Percentiles rank a stretch among this genome's conserved stretches.
phyloP scores from a whole-genome alignment of 495 filamentous ascomycete genomes.

The Cryomyces antarcticus region DNA sequence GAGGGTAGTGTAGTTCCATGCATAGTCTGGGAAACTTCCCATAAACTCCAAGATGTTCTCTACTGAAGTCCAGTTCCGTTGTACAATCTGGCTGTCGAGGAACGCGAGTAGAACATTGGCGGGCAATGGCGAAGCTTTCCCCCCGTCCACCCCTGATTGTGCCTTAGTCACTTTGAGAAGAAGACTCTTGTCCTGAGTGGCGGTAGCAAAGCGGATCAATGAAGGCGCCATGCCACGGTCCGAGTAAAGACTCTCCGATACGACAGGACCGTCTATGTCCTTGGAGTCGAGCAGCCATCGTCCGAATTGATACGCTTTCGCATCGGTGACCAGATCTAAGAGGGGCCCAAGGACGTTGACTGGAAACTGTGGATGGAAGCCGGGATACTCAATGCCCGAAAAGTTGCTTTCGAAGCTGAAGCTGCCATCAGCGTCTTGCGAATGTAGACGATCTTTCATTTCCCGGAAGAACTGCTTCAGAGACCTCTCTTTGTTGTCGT shows the following conservation, averaged over 20 bases:
- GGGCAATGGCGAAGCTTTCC: slow-evolving; percentile 1
- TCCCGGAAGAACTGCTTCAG: slow-evolving; percentile 10
- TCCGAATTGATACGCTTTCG: slow-evolving; percentile 28
- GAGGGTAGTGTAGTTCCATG: slow-evolving; percentile 7
- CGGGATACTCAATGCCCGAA: slow-evolving; percentile 10
- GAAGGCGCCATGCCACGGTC: slow-evolving; percentile 30
- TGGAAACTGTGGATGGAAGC: slow-evolving; percentile 26
- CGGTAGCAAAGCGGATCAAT: slow-evolving; percentile 35
- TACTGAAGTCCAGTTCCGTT: slow-evolving; percentile 28
- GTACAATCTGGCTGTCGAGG: slow-evolving; percentile 27
- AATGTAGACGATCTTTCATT: background rate
- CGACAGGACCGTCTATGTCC: slow-evolving; percentile 35
- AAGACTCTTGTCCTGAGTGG: slow-evolving; percentile 27
- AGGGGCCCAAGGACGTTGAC: slow-evolving; percentile 25
- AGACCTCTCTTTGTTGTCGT: slow-evolving; percentile 16
- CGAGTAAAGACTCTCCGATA: slow-evolving; percentile 26
- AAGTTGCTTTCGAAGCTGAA: slow-evolving; percentile 6
- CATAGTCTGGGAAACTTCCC: slow-evolving; percentile 10
- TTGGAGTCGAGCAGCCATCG: slow-evolving; percentile 33
- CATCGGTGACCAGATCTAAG: slow-evolving; percentile 30
- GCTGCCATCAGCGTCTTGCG: background rate
- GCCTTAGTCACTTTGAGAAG: slow-evolving; percentile 22
- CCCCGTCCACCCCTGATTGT: background rate
- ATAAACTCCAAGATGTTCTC: slow-evolving; percentile 24
- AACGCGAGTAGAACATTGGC: slow-evolving; percentile 28